Base-by-base conservation (phyloP, 169 alveolate species). In the Plasmodium cynomolgi region DNA sequence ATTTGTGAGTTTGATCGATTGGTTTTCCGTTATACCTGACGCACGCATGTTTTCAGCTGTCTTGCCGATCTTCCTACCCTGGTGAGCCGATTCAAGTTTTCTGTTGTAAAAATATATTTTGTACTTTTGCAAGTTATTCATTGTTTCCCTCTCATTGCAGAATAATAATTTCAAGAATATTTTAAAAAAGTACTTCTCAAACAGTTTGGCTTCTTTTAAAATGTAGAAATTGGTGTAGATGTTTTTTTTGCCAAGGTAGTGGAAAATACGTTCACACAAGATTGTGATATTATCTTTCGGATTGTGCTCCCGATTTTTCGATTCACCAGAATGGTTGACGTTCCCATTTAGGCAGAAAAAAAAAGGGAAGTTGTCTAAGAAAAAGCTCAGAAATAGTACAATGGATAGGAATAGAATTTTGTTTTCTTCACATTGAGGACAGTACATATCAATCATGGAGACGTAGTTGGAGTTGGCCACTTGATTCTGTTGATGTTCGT, bases 121-220 rank as follows among this genome's bases (percentile, higher is more conserved):
- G 47, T 75, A 86, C 47, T 86, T 86, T 75, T 86, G 93, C 83
- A 86, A 44, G 41, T 86, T 86, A 39, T 74, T 74, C 93, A 86
- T 86, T 3, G 86, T 44, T 56, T 86, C 56, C 71, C 71, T 75
- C 68, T 75, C 86, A 79, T 86, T 41, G 39, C 86, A 86, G 81
- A 34, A 86, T 33, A 86, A 54, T n/a, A 86, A 50, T 54, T 86
- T 86, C 33, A 86, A 29, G 72, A 86, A 86, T 26, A 86, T 86
- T 77, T 86, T 86, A 34, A 86, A 50, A 75, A 86, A 86, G 68
- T 86, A 86, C 26, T 86, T 86, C 33, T 86, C 86, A 11, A 75
- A 50, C 4, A 34, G 20, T 77, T 75, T 75, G 26, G 88, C 84
- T 34, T 54, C 85, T 34, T 58, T 56, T 17, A 86, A 75, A 50